phyloP scores from a whole-genome alignment of 495 filamentous ascomycete species.

The Penicillium bovifimosum region DNA sequence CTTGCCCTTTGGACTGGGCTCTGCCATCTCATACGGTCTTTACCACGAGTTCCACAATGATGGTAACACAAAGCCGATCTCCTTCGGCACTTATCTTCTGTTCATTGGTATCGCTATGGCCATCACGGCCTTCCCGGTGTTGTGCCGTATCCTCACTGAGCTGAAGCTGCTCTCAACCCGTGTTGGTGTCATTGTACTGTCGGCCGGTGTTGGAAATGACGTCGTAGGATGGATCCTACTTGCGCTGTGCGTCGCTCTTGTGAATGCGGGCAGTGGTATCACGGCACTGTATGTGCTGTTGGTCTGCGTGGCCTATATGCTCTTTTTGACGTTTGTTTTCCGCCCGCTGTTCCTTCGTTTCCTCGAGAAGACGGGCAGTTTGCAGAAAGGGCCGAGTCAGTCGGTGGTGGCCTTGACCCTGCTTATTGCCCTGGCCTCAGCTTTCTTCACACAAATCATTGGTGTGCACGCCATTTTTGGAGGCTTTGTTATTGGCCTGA shows the following conservation, averaged over 20 bases:
- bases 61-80: slow-evolving; percentile 53
- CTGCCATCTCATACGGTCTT: slow-evolving; percentile 79
- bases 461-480: slow-evolving; percentile 91
- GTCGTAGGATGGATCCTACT: slow-evolving; percentile 93
- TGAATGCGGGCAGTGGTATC: slow-evolving; percentile 80
- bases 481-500: slow-evolving; percentile 79
- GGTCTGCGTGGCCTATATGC: slow-evolving; percentile 64
- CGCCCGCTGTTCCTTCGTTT: slow-evolving; percentile 74
- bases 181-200: slow-evolving; percentile 86
- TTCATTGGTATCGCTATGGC: slow-evolving; percentile 94
- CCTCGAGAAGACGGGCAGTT: slow-evolving; percentile 64
- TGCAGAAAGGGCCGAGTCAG: slow-evolving; percentile 90
- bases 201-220: slow-evolving; percentile 93
- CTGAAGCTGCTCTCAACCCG: slow-evolving; percentile 78
- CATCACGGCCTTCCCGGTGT: slow-evolving; percentile 94
- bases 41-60: slow-evolving; percentile 74
- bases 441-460: slow-evolving; percentile 96
- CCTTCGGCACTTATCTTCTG: slow-evolving; percentile 78
- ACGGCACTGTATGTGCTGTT: slow-evolving; percentile 86
- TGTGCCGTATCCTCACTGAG: slow-evolving; percentile 91
- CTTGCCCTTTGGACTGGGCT: slow-evolving; percentile 64
- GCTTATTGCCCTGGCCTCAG: slow-evolving; percentile 68
- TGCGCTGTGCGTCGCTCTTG: slow-evolving; percentile 87
- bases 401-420: slow-evolving; percentile 78
- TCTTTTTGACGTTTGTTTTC: slow-evolving; percentile 72